A percentile compares a stretch with the other conserved stretches of the same genome.
phyloP scores from a whole-genome alignment of 768 basidiomycete species.

The Lyophyllum atratum region DNA sequence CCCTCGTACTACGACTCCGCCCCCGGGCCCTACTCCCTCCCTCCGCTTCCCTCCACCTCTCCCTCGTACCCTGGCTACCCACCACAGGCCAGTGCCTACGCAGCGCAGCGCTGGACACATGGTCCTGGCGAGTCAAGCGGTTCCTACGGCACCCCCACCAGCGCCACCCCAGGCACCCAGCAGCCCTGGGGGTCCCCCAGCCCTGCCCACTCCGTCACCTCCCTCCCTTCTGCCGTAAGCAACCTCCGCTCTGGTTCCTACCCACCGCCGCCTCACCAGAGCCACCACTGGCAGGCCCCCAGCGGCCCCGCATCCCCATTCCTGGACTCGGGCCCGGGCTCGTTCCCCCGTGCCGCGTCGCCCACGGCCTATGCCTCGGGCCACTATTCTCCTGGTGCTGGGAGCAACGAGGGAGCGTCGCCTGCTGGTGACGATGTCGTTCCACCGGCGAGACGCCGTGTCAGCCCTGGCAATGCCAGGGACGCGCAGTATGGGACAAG shows the following conservation, averaged over 20 bases:
- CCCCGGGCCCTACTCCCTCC: conserved; percentile 37
- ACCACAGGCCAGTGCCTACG: conserved; percentile 37
- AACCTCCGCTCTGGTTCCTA: conserved; percentile 34
- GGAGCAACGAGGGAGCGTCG: conserved; percentile 23
- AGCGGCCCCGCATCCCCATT: conserved; percentile 32
- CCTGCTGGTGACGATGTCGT: conserved; percentile 41
- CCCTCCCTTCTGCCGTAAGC: conserved; percentile 30
- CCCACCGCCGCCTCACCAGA: conserved; percentile 30
- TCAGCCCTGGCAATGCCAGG: conserved; percentile 42
- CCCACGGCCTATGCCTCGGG: background rate
- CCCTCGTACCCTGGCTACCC: conserved; percentile 36
- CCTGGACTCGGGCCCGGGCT: conserved; percentile 1
- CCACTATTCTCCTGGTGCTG: background rate
- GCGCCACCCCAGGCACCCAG: background rate
- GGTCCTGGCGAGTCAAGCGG: conserved; percentile 24
- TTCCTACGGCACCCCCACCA: conserved; percentile 14
- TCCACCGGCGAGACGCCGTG: conserved; percentile 57
- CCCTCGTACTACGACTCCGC: conserved; percentile 44
- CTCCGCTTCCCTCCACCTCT: conserved; percentile 35
- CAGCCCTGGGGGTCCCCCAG: conserved; percentile 31
- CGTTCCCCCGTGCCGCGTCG: conserved; percentile 2
- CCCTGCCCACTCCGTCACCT: conserved; percentile 29
- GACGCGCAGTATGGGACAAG: conserved; percentile 39
- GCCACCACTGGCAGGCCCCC: conserved; percentile 45
- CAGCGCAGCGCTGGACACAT: conserved; percentile 45